Base-by-base conservation (phyloP, 106 monocot species). In the Allium cepa region DNA sequence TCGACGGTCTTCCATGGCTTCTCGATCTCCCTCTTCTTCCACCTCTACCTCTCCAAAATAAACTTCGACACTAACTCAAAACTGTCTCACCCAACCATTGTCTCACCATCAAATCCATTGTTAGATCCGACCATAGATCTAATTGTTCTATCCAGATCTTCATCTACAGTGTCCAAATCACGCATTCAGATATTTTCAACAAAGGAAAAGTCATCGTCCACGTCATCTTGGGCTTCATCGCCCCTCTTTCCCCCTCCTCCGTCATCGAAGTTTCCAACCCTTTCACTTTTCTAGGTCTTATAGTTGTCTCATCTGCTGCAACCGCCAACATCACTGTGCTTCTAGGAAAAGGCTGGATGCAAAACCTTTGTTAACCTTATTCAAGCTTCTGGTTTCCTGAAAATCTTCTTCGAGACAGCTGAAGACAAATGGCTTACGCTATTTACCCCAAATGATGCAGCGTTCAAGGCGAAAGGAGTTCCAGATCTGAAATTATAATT, bases 141-240 rank as follows among this genome's bases (percentile, higher is more conserved):
- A 91, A 91, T 14, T 88, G 82, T 81, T 83, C 91, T 74, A 96
- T 91, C 81, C 85, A 91, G 70, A 96, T 88, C 63, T 78, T 88
- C 72, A 57, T 82, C 28, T 81, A 71, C 49, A 91, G 91, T 73
- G 95, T 90, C 9, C 57, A 64, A 27, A 91, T 95, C 53, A 81
- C 1, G 22, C 69, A 17, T 91, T 91, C 66, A 91, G 83, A 22
- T 22, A 56, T 76, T 85, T 28, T 72, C 91, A 36, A 63, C 73
- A 5, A 77, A 85, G 3, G 90, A 46, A 87, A 87, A 56, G 79
- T 85, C 22, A 78, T 76, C 8, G 68, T 85, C 50, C 18, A 69
- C 46, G 88, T 83, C 79, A 91, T 85, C 47, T 88, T 82, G 68
- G 79, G 88, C 45, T 77, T 95, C 2, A 81, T 60, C 73, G 85